These are phyloP conservation scores for Xylaria hypoxylon DNA, from an alignment of 2,329 filamentous ascomycete species.

Conservation along the genomic window DNA sequence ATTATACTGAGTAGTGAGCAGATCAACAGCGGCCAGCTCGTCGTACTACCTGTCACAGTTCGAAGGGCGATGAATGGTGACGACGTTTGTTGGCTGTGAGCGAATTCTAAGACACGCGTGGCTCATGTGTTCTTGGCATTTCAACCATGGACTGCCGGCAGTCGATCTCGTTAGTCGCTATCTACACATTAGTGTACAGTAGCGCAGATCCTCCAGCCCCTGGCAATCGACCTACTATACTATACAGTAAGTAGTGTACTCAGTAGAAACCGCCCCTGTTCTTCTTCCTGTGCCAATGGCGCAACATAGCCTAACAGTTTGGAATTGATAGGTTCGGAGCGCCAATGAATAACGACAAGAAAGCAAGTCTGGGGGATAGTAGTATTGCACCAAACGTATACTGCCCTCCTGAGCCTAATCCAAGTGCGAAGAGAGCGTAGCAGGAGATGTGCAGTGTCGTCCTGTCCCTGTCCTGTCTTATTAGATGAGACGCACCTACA, in stretches of 20 bases:
- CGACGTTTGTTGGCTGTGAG: too few relatives aligned
- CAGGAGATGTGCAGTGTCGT: neutral
- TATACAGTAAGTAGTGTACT: too few relatives aligned
- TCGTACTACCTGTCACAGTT: slow-evolving; percentile 1
- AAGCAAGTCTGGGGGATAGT: neutral
- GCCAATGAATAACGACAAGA: neutral
- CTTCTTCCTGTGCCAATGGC: neutral
- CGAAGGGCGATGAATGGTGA: too few relatives aligned
- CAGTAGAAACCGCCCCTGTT: neutral
- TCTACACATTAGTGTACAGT: neutral
- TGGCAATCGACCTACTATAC: too few relatives aligned
- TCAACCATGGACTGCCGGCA: neutral
- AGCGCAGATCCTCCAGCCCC: slow-evolving; percentile 1
- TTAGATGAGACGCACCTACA: slow-evolving; percentile 2
- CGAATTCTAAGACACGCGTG: too few relatives aligned
- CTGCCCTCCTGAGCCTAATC: neutral
- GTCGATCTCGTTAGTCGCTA: neutral
- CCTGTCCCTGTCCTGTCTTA: neutral
- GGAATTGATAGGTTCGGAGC: slow-evolving; percentile 4
- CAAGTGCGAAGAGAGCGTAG: neutral
- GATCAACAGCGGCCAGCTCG: neutral
- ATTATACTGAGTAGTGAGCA: neutral
- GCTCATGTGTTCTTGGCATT: slow-evolving; percentile 2
- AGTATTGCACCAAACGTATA: neutral
- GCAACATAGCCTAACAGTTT: neutral